These are phyloP conservation scores for Thelephora terrestris DNA, from an alignment of 1,284 basidiomycete species.

Conservation along the genomic window DNA sequence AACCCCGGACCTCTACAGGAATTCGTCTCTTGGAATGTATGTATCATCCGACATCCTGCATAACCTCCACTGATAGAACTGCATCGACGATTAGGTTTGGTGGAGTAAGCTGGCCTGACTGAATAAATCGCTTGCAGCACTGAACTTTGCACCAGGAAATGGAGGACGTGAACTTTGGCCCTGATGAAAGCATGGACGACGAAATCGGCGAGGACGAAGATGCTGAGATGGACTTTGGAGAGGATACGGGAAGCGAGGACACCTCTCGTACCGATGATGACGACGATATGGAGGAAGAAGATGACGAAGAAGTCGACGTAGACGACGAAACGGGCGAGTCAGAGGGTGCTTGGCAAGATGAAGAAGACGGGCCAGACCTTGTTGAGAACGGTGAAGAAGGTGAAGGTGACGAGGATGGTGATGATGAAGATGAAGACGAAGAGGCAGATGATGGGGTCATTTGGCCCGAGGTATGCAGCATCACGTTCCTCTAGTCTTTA, in stretches of 20 bases:
- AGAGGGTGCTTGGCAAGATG: constrained; percentile 53
- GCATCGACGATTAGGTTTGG: constrained; percentile 43
- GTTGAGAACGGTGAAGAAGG: constrained; percentile 36
- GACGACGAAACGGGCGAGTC: constrained; percentile 54
- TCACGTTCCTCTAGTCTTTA: background rate
- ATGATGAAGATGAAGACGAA: constrained; percentile 35
- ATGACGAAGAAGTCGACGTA: constrained; percentile 52
- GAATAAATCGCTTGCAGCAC: background rate
- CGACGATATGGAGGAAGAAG: constrained; percentile 48
- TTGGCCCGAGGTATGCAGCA: background rate
- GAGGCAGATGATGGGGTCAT: constrained; percentile 27
- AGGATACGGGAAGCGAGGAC: constrained; percentile 72
- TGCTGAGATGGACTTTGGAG: constrained; percentile 80
- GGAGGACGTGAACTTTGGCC: constrained; percentile 62
- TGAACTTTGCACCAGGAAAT: constrained; percentile 47
- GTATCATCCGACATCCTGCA: constrained; percentile 20
- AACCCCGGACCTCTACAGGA: constrained; percentile 91
- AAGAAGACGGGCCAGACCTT: constrained; percentile 49
- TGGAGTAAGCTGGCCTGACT: constrained; percentile 46
- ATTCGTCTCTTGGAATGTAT: constrained; percentile 93
- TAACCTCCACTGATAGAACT: background rate
- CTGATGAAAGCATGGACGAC: constrained; percentile 73
- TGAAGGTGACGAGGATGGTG: constrained; percentile 34
- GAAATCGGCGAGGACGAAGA: constrained; percentile 75
- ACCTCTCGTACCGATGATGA: constrained; percentile 64